Conservation (phyloP, 2,329 filamentous ascomycete genomes). For the Pseudogymnoascus verrucosus region DNA sequence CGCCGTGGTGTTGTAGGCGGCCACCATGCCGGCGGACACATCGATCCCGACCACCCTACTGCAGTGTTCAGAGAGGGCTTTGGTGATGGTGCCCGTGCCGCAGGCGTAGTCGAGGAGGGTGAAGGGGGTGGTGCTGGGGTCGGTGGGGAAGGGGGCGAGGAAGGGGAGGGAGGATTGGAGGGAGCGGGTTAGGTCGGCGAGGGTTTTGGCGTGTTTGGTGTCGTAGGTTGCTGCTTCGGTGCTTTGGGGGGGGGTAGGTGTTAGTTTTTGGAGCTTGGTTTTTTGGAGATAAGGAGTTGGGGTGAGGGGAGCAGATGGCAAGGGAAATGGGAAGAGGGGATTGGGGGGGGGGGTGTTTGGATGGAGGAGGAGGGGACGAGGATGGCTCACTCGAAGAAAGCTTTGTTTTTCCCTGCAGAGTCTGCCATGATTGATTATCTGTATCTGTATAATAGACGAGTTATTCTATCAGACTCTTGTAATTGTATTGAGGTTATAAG, state of each 20-base stretch:
- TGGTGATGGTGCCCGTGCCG: constrained; percentile 45
- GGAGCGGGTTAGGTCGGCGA: constrained; percentile 35
- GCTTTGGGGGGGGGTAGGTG: no score
- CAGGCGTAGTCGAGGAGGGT: constrained; percentile 69
- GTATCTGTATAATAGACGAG: not conserved
- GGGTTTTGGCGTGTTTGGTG: constrained; percentile 44
- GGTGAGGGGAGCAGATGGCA: no score
- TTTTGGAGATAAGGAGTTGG: not conserved
- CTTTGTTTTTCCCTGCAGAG: constrained; percentile 31
- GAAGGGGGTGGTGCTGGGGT: constrained; percentile 23
- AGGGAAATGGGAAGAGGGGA: not conserved
- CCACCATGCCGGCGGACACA: constrained; percentile 62
- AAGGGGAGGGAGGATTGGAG: not conserved
- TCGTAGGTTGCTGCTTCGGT: constrained; percentile 50
- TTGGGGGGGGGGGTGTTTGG: not conserved
- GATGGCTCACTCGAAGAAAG: constrained; percentile 33
- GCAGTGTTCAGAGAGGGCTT: constrained; percentile 55
- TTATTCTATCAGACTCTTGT: not conserved
- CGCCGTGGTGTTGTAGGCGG: constrained; percentile 55
- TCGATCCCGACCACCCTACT: constrained; percentile 64
- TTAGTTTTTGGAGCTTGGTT: no score
- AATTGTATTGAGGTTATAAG: not conserved
- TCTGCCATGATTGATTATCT: constrained; percentile 16
- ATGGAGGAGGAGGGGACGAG: not conserved
- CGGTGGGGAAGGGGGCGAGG: not conserved